A percentile compares a stretch with the other conserved stretches of the same genome.
These are phyloP conservation scores for Candida adriatica DNA, from an alignment of 805 yeast genomes.

Conservation along the genomic window DNA sequence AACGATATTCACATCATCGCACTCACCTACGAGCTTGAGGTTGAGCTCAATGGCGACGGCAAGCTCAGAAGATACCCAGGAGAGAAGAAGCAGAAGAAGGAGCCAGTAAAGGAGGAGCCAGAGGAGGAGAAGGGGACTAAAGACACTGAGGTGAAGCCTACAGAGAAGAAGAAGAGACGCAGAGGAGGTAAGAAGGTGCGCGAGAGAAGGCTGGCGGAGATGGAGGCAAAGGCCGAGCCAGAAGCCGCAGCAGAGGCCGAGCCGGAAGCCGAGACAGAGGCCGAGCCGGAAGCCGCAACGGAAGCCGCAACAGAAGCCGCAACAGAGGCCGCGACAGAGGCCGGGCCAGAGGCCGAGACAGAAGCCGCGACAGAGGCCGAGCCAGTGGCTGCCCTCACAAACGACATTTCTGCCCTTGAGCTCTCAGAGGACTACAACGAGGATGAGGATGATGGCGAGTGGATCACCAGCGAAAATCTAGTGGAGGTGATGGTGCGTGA, in stretches of 20 bases:
- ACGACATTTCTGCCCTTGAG: constrained; percentile 4
- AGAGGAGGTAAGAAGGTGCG: constrained; percentile 64
- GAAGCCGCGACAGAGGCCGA: constrained; percentile 2
- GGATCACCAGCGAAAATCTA: constrained; percentile 91
- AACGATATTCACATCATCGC: constrained; percentile 94
- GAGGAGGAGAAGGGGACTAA: constrained; percentile 8
- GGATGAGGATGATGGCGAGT: constrained; percentile 74
- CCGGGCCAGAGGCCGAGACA: constrained; percentile 8
- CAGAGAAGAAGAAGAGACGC: constrained; percentile 38
- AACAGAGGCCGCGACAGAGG: constrained; percentile 1
- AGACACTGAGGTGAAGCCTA: constrained; percentile 1
- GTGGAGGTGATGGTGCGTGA: constrained; percentile 64
- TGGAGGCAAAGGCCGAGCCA: constrained; percentile 20
- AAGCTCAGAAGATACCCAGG: constrained; percentile 72
- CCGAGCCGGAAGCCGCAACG: constrained; percentile 5
- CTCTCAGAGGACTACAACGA: constrained; percentile 35
- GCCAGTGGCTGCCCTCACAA: constrained; percentile 1
- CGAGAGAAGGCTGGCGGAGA: constrained; percentile 43
- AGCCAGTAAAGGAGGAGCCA: constrained; percentile 6
- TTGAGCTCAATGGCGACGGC: constrained; percentile 61
- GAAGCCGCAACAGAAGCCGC: constrained; percentile 6
- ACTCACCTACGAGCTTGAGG: constrained; percentile 79
- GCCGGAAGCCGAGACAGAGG: constrained; percentile 5
- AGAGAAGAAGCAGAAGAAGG: constrained; percentile 29
- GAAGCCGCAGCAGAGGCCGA: constrained; percentile 5